These are phyloP conservation scores for Coemansia sp. DNA, from an alignment of 192 early-diverging fungal genomes.

Conservation along the genomic window DNA sequence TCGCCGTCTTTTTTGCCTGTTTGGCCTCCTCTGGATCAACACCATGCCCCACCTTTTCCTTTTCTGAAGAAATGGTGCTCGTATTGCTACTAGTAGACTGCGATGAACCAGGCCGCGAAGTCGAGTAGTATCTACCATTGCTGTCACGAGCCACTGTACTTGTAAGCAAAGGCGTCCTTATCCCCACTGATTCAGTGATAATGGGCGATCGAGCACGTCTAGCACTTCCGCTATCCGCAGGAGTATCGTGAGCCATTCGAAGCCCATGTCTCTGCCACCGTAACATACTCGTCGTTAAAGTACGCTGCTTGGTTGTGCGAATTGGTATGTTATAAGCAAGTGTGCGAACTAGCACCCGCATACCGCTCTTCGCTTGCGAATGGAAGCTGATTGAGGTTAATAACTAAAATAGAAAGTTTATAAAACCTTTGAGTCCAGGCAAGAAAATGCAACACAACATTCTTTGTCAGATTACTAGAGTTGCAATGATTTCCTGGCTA, in stretches of 20 bases:
- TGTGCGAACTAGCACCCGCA: not conserved
- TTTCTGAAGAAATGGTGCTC: not conserved
- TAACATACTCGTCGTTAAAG: not conserved
- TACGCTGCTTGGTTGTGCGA: not conserved
- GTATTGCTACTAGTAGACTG: slow-evolving; percentile 6
- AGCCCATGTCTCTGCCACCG: not conserved
- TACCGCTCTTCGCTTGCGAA: not conserved
- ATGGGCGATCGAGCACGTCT: not conserved
- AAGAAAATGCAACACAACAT: not conserved
- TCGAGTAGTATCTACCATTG: slow-evolving; percentile 46
- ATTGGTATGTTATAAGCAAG: not conserved
- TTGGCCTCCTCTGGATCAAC: slow-evolving; percentile 33
- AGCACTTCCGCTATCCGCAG: not conserved
- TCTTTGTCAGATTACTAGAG: not conserved
- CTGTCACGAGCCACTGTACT: slow-evolving; percentile 16
- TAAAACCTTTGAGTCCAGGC: not conserved
- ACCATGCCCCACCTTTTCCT: slow-evolving; percentile 7
- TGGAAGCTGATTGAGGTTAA: not conserved
- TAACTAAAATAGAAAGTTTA: not conserved
- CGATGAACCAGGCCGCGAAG: slow-evolving; percentile 10
- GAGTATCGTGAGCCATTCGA: not conserved
- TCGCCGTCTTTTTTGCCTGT: slow-evolving; percentile 15
- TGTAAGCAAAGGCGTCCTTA: slow-evolving; percentile 18
- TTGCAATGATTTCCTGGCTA: not conserved
- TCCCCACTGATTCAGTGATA: not conserved